These are phyloP conservation scores for Candida ascalaphidarum DNA, from an alignment of 805 yeast species.

Conservation along the genomic window DNA sequence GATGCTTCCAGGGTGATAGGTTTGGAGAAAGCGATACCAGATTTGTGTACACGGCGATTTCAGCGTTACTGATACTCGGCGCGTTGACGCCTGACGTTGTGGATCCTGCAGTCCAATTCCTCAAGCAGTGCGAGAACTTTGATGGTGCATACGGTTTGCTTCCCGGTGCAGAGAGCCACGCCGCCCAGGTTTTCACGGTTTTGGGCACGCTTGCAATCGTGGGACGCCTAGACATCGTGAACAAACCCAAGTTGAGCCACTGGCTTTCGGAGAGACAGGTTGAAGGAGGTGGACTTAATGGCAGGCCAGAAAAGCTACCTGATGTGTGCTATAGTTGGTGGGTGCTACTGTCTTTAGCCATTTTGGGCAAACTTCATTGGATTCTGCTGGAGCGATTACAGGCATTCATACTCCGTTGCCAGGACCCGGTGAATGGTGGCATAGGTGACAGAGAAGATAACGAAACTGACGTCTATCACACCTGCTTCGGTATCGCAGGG, in stretches of 20 bases:
- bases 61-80: conserved; percentile 62
- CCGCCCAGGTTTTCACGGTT: conserved; percentile 87
- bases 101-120: conserved; percentile 57
- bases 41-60: conserved; percentile 77
- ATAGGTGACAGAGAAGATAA: conserved; percentile 88
- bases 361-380: conserved; percentile 64
- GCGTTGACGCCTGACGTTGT: conserved; percentile 46
- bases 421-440: conserved; percentile 77
- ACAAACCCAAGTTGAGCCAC: conserved; percentile 45
- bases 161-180: conserved; percentile 94
- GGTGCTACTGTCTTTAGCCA: conserved; percentile 73
- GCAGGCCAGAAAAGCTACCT: conserved; percentile 91
- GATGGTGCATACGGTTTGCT: conserved; percentile 94
- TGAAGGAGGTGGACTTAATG: conserved; percentile 84
- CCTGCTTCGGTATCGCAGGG: conserved; percentile 85
- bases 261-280: conserved; percentile 94
- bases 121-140: conserved; percentile 69
- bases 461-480: conserved; percentile 89
- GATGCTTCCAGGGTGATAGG: conserved; percentile 82
- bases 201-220: conserved; percentile 72
- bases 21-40: conserved; percentile 93
- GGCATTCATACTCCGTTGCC: conserved; percentile 65
- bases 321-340: conserved; percentile 99
- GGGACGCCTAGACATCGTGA: conserved; percentile 41
- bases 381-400: conserved; percentile 58